Evolutionary conservation across 1,284 basidiomycete genomes (phyloP).

Genomic region (Anthracocystis setariae): DNA sequence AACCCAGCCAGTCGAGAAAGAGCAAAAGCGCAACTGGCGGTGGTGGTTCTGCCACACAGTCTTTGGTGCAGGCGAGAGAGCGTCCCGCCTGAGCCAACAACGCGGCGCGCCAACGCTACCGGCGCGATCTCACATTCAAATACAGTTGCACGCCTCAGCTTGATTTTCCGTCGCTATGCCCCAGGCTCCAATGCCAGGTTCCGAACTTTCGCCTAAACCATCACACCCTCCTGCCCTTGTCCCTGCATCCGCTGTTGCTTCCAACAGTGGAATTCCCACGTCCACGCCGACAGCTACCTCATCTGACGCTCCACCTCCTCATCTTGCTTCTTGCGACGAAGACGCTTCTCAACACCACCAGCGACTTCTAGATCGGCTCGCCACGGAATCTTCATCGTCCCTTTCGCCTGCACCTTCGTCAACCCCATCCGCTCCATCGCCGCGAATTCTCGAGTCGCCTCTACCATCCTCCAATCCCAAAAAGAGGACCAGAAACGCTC

Average conservation of each 20-base stretch:
- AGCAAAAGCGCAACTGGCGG: too few relatives aligned
- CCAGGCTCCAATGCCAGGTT: conserved; percentile 18
- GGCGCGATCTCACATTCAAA: conserved; percentile 30
- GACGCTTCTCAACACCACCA: conserved; percentile 3
- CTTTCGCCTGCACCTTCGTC: conserved; percentile 40
- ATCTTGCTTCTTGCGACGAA: neutral
- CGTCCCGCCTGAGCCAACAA: neutral
- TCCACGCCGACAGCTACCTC: conserved; percentile 1
- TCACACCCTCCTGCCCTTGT: conserved; percentile 15
- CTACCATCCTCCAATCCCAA: neutral
- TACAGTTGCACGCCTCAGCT: neutral
- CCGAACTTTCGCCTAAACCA: conserved; percentile 26
- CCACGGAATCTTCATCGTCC: conserved; percentile 29
- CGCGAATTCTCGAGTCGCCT: conserved; percentile 1
- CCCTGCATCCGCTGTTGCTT: conserved; percentile 10
- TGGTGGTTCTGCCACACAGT: too few relatives aligned
- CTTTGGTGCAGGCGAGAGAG: too few relatives aligned
- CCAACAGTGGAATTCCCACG: neutral
- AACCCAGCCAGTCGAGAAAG: neutral
- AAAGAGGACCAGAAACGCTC: neutral
- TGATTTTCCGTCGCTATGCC: conserved; percentile 22
- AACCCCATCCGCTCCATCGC: conserved; percentile 20
- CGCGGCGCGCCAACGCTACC: neutral
- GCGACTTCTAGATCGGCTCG: conserved; percentile 12
- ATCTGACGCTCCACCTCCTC: neutral